Evolutionary conservation across 179 eudicot species (phyloP), one percentile per base, ranked within the genome.

Genomic region (Corrigiola litoralis): DNA sequence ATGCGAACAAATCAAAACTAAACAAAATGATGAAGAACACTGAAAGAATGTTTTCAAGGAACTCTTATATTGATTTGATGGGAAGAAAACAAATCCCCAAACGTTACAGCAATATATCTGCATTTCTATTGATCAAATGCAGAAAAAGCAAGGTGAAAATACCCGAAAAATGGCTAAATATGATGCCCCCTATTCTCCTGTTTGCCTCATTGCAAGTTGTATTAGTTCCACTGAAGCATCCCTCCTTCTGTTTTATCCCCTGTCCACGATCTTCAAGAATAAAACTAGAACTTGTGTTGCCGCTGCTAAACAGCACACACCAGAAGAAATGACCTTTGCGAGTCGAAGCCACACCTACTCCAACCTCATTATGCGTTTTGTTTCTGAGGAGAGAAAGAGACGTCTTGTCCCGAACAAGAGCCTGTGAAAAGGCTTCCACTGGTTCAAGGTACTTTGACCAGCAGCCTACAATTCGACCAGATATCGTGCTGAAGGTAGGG

Each of bases 151-250:
- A 60, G 27, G 63, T 31, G 32, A 72, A 53, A 27, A 60, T 12
- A 44, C 60, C 46, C 5, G n/a, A 23, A 4, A 47, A 50, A 28
- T 41, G 17, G 6, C 55, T 4, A 1, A 52, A 42, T 8, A 32
- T 13, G 14, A 46, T 29, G 55, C 57, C 45, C 34, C 46, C 63
- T 45, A 31, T 61, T 8, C 31, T 42, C 66, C 62, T 76, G 18
- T 36, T 63, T 54, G 75, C 85, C 50, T 50, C 44, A 60, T 74
- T 87, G 69, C 94, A 87, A 62, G 80, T 69, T 36, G 44, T 17
- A 31, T 79, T 76, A 24, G 80, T 72, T 61, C 95, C 95, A 59
- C 95, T 88, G 53, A 75, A 88, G 70, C 95, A 88, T 49, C 95
- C 95, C 53, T 74, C 67, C 79, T 72, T 84, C 74, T 88, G 95